A percentile compares a stretch with the other conserved stretches of the same genome.
Conservation (phyloP, 1,139 yeast genomes). For the Candida frijolesensis region DNA sequence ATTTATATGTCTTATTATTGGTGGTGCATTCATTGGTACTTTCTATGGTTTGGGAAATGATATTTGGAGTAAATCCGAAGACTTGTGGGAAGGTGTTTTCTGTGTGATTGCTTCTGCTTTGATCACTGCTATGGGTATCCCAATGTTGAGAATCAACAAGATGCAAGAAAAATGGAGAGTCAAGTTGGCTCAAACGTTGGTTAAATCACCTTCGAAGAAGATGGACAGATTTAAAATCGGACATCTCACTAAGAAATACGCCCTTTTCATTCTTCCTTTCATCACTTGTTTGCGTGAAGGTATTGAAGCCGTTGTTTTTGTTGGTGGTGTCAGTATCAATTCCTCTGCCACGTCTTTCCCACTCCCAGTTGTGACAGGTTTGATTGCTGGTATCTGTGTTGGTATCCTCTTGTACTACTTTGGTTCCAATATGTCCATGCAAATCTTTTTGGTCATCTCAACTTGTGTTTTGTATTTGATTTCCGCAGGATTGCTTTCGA, state of each 20-base stretch:
- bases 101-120: conserved; percentile 80
- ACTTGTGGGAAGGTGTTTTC: conserved; percentile 90
- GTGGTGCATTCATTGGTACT: conserved; percentile 83
- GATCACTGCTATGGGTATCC: conserved; percentile 88
- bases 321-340: conserved; percentile 86
- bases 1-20: conserved; percentile 71
- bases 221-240: conserved; percentile 37
- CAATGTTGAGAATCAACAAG: conserved; percentile 87
- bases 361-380: conserved; percentile 76
- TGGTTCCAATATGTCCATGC: conserved; percentile 77
- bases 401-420: conserved; percentile 73
- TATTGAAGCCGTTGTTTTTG: conserved; percentile 86
- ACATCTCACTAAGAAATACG: conserved; percentile 59
- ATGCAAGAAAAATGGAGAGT: conserved; percentile 91
- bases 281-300: conserved; percentile 89
- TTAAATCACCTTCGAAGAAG: conserved; percentile 39
- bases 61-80: conserved; percentile 85
- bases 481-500: conserved; percentile 84
- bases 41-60: conserved; percentile 80
- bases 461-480: conserved; percentile 83
- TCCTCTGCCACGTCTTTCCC: conserved; percentile 83
- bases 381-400: conserved; percentile 68
- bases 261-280: conserved; percentile 77
- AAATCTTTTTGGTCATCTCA: conserved; percentile 75
- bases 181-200: conserved; percentile 76